Evolutionary conservation across 2,329 filamentous ascomycete genomes (phyloP).

Genomic region (Calonectria ilicicola): DNA sequence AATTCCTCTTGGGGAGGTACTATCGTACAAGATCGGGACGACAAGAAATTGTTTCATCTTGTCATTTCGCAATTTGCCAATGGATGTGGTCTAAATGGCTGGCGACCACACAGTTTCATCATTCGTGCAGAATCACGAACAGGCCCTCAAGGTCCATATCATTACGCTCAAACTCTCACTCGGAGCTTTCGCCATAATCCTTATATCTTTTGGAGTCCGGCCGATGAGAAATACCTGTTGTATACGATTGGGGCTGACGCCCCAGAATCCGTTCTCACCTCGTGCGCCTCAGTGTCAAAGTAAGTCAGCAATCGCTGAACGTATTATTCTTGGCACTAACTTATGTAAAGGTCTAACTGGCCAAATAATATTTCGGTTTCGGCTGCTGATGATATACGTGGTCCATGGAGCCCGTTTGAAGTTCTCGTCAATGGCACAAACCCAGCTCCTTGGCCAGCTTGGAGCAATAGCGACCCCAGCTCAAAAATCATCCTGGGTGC

Average conservation of each 20-base stretch:
- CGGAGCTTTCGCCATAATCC: background rate
- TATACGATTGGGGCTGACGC: background rate
- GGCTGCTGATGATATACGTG: conserved; percentile 28
- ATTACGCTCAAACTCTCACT: background rate
- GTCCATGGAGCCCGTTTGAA: conserved; percentile 29
- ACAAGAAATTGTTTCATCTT: background rate
- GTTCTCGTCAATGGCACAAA: conserved; percentile 49
- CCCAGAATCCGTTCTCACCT: background rate
- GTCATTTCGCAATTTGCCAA: background rate
- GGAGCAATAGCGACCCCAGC: background rate
- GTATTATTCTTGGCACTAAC: background rate
- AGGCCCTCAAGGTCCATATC: background rate
- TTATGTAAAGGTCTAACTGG: background rate
- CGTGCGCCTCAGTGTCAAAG: background rate
- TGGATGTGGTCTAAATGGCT: background rate
- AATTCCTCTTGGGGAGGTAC: background rate
- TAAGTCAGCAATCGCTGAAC: too few species aligned
- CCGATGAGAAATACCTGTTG: background rate
- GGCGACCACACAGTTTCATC: conserved; percentile 1
- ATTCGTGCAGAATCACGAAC: background rate
- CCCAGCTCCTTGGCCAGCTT: conserved; percentile 28
- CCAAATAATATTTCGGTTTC: conserved; percentile 43
- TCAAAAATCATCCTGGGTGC: background rate
- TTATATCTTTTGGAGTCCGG: background rate
- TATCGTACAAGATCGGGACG: background rate